phyloP scores from a whole-genome alignment of 2,329 filamentous ascomycete species.

The Paraphaeosphaeria sporulosa region DNA sequence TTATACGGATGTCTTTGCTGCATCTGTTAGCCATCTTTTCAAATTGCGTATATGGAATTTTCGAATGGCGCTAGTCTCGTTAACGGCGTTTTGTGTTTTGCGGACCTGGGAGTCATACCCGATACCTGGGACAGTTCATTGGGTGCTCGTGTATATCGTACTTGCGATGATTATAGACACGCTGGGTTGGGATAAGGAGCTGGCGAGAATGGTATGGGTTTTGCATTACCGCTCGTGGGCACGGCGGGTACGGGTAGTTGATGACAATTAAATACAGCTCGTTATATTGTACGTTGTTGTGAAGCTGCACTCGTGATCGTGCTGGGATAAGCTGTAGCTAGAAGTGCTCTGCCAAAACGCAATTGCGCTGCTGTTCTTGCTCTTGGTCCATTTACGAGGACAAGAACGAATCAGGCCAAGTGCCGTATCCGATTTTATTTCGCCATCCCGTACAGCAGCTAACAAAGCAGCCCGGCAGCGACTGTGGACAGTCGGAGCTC shows the following conservation, averaged over 20 bases:
- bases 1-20: background rate
- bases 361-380: too few species aligned
- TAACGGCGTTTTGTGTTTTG: conserved; percentile 3
- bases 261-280: background rate
- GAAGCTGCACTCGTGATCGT: too few species aligned
- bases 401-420: too few species aligned
- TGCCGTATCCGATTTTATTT: background rate
- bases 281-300: background rate
- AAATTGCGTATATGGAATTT: conserved; percentile 11
- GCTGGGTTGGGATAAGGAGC: background rate
- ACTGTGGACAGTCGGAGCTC: background rate
- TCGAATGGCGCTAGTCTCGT: background rate
- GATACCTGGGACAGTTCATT: background rate
- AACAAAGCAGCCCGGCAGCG: background rate
- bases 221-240: background rate
- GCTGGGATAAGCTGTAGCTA: too few species aligned
- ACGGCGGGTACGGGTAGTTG: background rate
- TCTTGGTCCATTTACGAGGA: too few species aligned
- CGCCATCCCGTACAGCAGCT: background rate
- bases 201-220: background rate
- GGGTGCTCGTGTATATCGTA: conserved; percentile 2
- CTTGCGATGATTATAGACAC: conserved; percentile 8
- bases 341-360: too few species aligned
- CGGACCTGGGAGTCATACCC: background rate
- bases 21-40: conserved; percentile 4